Conservation (phyloP, 441 rosid species). For the Mallotus japonicus region DNA sequence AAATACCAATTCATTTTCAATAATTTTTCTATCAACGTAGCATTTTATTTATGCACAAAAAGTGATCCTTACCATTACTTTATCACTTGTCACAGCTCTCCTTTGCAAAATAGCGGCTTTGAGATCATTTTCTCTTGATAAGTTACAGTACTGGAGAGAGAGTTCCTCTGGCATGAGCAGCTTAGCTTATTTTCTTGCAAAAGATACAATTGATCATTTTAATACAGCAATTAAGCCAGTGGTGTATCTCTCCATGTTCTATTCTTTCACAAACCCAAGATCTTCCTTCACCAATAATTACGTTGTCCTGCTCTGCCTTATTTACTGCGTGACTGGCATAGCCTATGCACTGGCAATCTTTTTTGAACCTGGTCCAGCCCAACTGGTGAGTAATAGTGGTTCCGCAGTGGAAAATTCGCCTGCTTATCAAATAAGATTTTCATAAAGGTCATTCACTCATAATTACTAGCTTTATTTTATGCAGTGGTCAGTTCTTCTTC, state of each 20-base stretch:
- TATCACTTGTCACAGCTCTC: constrained; percentile 55
- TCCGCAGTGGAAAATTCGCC: background rate
- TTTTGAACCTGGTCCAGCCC: constrained; percentile 79
- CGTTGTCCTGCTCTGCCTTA: constrained; percentile 69
- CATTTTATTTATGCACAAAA: background rate
- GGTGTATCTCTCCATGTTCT: constrained; percentile 95
- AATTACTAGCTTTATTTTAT: constrained; percentile 23
- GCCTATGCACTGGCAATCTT: constrained; percentile 85
- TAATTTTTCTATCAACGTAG: background rate
- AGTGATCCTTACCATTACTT: background rate
- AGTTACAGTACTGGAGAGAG: constrained; percentile 89
- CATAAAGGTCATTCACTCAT: constrained; percentile 1
- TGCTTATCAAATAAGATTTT: background rate
- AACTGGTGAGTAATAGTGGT: constrained; percentile 60
- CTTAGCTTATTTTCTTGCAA: constrained; percentile 87
- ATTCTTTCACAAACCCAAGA: constrained; percentile 85
- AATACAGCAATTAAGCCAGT: constrained; percentile 78
- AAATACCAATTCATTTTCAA: background rate
- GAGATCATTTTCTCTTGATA: constrained; percentile 84
- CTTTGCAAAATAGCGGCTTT: constrained; percentile 87
- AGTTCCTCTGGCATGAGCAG: constrained; percentile 91
- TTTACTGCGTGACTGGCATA: constrained; percentile 89
- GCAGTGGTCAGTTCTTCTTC: constrained; percentile 96
- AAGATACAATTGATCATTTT: constrained; percentile 87
- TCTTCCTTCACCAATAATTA: constrained; percentile 79